Base-by-base conservation (phyloP, 371 early-diverging fungal genomes). In the Rhizopus delemar region DNA sequence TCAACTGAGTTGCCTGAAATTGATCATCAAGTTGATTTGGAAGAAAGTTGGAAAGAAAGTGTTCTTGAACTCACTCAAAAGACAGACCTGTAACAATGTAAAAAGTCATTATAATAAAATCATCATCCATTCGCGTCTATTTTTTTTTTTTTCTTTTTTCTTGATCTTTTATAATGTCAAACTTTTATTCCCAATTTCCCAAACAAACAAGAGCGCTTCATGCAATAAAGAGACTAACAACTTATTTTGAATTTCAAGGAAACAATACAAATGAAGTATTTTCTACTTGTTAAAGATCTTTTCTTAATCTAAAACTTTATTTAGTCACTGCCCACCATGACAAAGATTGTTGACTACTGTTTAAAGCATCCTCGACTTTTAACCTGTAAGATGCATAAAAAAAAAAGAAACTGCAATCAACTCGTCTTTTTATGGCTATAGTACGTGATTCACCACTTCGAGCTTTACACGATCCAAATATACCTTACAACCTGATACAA, bases 301-400 rank as follows among this genome's bases (percentile, higher is more conserved):
- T 15, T 49, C 16, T 43, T 41, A 29, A 56, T 35, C 28, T 34
- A 38, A 43, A 16, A 3, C 4, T 46, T 39, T 7, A 5, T 22
- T 28, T 35, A 65, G 66, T 48, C 61, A 7, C 33, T 66, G 29
- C 66, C 66, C 1, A 57, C 50, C 15, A 66, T 66, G 66, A 12
- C 41, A 38, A 35, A 60, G 48, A 66, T 66, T 33, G 60, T 66
- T 2, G 54, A 66, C 12, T 61, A 61, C 7, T 57, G 66, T 31
- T 34, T 51, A 9, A 36, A 32, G 5, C 13, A 52, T 38, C 61
- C 62, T 15, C 66, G 53, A 8, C 35, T 61, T 33, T 29, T 66
- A 22, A 48, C 57, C 51, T 39, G 66, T 66, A 57, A 43, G 41
- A 22, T 15, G 5, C 43, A 13, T 15, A 13, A 5, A 13, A 5